Conservation (phyloP, 768 basidiomycete species). For the Tulasnella sp. region DNA sequence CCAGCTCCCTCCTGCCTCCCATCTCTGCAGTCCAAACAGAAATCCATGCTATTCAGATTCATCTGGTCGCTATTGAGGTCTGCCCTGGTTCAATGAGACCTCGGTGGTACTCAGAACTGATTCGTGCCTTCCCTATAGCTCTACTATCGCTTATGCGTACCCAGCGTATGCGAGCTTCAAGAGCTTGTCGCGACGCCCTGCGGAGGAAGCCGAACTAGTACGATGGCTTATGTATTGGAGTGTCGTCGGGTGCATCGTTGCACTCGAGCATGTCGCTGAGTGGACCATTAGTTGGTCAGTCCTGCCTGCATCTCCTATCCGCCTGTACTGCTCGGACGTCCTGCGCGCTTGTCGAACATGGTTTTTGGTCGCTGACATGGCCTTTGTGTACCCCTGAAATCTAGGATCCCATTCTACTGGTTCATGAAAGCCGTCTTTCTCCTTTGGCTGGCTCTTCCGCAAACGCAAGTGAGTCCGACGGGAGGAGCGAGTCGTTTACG, state of each 20-base stretch:
- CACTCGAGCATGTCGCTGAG: slow-evolving; percentile 74
- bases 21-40: not conserved
- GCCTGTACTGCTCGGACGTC: not conserved
- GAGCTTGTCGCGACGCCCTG: slow-evolving; percentile 77
- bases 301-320: not conserved
- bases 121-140: slow-evolving; percentile 26
- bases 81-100: not conserved
- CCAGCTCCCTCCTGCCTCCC: not conserved
- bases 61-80: not conserved
- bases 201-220: slow-evolving; percentile 76
- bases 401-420: slow-evolving; percentile 86
- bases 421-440: slow-evolving; percentile 74
- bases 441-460: slow-evolving; percentile 83
- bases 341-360: not conserved
- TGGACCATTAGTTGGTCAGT: slow-evolving; percentile 82
- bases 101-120: not conserved
- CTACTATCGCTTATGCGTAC: slow-evolving; percentile 74
- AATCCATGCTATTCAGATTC: not conserved
- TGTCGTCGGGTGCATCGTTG: slow-evolving; percentile 51
- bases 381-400: not conserved
- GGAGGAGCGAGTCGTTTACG: not conserved
- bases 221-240: slow-evolving; percentile 96
- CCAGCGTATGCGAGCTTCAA: slow-evolving; percentile 97
- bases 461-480: slow-evolving; percentile 44
- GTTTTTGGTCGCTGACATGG: not conserved